Evolutionary conservation across 192 early-diverging fungal genomes (phyloP), one percentile per base, ranked within the genome.

Genomic region (Podochytrium sp.): DNA sequence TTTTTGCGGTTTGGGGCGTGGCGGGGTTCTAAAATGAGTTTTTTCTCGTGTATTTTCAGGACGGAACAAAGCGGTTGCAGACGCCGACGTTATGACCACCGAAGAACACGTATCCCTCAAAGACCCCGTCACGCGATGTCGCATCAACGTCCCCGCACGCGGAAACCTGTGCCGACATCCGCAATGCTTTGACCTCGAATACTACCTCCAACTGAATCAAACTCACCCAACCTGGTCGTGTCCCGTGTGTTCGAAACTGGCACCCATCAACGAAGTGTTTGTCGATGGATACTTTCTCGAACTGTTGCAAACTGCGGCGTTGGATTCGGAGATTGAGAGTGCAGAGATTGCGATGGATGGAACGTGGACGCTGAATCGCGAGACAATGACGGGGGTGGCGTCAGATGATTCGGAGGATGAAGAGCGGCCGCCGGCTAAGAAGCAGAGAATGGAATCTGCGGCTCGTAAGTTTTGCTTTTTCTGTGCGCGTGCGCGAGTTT

Each of bases 181-280:
- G 18, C 72, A 74, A 38, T 74, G 72, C 37, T 74, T 74, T 55
- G 72, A 74, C 52, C 62, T 74, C n/a, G 72, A 74, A 25, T 63
- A 40, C 49, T 74, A 74, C 30, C 49, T 74, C 2, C 18, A 27
- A 38, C 20, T 74, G 30, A 74, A 74, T 32, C 41, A 74, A 61
- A 74, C 59, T 20, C 58, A 63, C 50, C 72, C 72, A 41, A 74
- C 72, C 4, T 74, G 72, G 72, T 52, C 32, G 7, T 74, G 72
- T 53, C 72, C 72, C 3, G 49, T 74, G 5, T 74, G 72, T 49
- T 51, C 38, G n/a, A 74, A 74, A 53, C 16, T 53, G 23, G 72
- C 72, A 29, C 61, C 50, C 14, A 30, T 74, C 4, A 47, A 74
- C 32, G 72, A 74, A 14, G 59, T 74, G n/a, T 53, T 74, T 63